Base-by-base conservation (phyloP, 305 asterid species). In the Fraxinus xanthoxyloides region DNA sequence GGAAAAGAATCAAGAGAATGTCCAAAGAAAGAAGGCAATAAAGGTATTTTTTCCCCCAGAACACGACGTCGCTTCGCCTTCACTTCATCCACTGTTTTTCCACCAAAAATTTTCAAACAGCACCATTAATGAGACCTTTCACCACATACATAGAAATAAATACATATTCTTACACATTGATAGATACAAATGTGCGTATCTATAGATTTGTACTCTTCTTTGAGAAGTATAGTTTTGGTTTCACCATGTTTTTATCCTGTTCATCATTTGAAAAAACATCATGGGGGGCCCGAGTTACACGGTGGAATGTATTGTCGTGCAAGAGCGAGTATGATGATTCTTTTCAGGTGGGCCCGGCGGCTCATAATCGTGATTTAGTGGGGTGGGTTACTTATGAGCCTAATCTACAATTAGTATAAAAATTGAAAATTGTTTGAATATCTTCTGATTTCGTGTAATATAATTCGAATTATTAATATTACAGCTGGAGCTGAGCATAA, bases 1-100 rank as follows among this genome's bases (percentile, higher is more conserved):
- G 85, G 93, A 82, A 90, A 92, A 12, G 92, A 89, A 90, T 90
- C 85, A 88, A 86, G 84, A 74, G 82, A 79, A 84, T 46, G 82
- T 83, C 86, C 82, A 87, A 38, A 83, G 84, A 85, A 84, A 79
- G 88, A 91, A 89, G 89, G 90, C 88, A 87, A 83, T 32, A 83
- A 91, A 90, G 90, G 89, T 82, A 77, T 80, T 81, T 80, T 61
- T 61, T 46, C 46, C 59, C 31, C 13, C 35, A 3, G 21, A 31
- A 84, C 79, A 86, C 88, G 92, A 76, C 87, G 85, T 85, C 90
- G 85, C 83, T 76, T 63, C 40, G 72, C 30, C 40, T 67, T 30
- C 74, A 67, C 48, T 19, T 9, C 59, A 76, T 78, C 83, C 31
- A 72, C 77, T 67, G 21, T 26, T 28, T 12, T 5, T 67, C 38